Evolutionary conservation across 2,329 filamentous ascomycete species (phyloP).

Genomic region (Xylariaceae sp.): DNA sequence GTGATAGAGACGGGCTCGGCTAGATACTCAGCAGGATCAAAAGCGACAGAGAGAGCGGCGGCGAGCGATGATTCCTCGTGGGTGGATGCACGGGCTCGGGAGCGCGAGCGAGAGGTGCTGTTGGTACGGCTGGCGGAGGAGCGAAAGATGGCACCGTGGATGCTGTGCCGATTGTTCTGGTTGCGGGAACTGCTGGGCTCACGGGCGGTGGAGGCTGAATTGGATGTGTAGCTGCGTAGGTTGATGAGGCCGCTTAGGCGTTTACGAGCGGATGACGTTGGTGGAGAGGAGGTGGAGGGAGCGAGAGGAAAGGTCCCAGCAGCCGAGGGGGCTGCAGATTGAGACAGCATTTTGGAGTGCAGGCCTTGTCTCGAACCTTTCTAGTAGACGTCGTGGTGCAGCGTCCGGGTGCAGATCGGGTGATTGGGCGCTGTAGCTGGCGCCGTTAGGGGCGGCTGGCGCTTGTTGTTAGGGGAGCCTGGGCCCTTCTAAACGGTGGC

Average conservation of each 20-base stretch:
- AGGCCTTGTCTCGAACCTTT: too few relatives aligned
- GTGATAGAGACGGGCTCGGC: conserved; percentile 13
- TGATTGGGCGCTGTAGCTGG: not conserved
- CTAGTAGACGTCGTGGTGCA: not conserved
- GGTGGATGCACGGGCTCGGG: conserved; percentile 4
- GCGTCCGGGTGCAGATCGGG: conserved; percentile 6
- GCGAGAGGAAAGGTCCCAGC: conserved; percentile 29
- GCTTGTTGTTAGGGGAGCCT: too few relatives aligned
- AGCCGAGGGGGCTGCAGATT: conserved; percentile 27
- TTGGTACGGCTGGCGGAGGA: conserved; percentile 13
- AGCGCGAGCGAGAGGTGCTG: conserved; percentile 6
- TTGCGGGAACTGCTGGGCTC: conserved; percentile 22
- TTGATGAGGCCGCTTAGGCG: conserved; percentile 30
- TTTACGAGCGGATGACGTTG: conserved; percentile 25
- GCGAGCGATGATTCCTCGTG: conserved; percentile 9
- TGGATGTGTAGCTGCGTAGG: conserved; percentile 24
- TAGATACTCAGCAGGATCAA: conserved; percentile 8
- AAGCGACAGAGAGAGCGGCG: conserved; percentile 11
- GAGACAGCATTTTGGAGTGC: conserved; percentile 29
- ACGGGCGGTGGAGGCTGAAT: conserved; percentile 21
- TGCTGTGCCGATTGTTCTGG: conserved; percentile 16
- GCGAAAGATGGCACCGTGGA: conserved; percentile 19
- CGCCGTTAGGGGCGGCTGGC: too few relatives aligned
- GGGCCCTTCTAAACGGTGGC: too few relatives aligned
- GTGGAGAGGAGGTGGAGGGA: conserved; percentile 23